These are phyloP conservation scores for Gracilaria domingensis DNA, from an alignment of 23 red algal genomes.

Conservation along the genomic window DNA sequence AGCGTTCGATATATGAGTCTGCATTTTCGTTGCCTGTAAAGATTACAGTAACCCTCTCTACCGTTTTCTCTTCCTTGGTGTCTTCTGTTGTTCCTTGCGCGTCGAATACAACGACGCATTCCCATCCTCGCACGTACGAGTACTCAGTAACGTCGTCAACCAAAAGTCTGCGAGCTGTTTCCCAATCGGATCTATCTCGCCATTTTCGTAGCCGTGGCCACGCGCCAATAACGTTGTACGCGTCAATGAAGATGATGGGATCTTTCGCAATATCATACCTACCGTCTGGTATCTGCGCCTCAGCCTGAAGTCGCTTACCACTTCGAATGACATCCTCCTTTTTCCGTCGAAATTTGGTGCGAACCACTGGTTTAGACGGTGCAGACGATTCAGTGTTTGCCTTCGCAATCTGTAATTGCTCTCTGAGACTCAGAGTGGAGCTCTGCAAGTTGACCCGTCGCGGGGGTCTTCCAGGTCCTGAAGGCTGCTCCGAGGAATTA, in stretches of 20 bases:
- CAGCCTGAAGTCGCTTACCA: background rate
- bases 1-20: conserved; percentile 72
- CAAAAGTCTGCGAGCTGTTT: conserved; percentile 58
- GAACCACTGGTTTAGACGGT: background rate
- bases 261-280: conserved; percentile 28
- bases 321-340: conserved; percentile 40
- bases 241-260: conserved; percentile 79
- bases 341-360: conserved; percentile 57
- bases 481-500: background rate
- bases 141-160: conserved; percentile 66
- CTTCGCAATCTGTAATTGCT: conserved; percentile 32
- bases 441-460: conserved; percentile 22
- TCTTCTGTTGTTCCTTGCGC: conserved; percentile 48
- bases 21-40: conserved; percentile 78
- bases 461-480: background rate
- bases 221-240: conserved; percentile 81
- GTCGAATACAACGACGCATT: conserved; percentile 82
- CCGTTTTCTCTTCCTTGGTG: conserved; percentile 2
- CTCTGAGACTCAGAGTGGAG: conserved; percentile 20
- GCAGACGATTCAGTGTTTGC: background rate
- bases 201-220: conserved; percentile 72
- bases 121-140: conserved; percentile 61
- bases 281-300: conserved; percentile 50
- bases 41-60: conserved; percentile 42
- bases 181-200: conserved; percentile 63